Evolutionary conservation across 2,329 filamentous ascomycete species (phyloP), one percentile per base, ranked within the genome.

Genomic region (Colletotrichum kahawae): DNA sequence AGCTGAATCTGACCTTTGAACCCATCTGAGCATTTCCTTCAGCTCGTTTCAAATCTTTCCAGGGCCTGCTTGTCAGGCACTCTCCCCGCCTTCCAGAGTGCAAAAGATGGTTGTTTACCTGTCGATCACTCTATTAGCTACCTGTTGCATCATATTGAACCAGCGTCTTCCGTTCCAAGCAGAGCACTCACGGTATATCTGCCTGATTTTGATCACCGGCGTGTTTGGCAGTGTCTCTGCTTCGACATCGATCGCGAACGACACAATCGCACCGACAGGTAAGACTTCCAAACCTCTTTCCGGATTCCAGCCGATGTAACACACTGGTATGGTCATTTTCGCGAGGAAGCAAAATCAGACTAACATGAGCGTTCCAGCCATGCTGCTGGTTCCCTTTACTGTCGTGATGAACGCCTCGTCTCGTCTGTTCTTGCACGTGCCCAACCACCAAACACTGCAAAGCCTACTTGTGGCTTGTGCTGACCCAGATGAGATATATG

Each of bases 1-100:
- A 33, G 36, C 24, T 48, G 12, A 24, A 56, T 21, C 43, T 34
- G 62, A 48, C 62, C 62, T 48, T 71, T 24, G 67, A 54, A 43
- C 54, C 63, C 72, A 64, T 67, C 62, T 18, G 57, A 36, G 56
- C 72, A 67, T 67, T 75, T 75, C 63, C 57, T 64, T 36, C 62
- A 64, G 29, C 54, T 9, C 34, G 72, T 72, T 75, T 75, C 72
- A 75, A 34, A 18, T n/a, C 21, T 18, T 31, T 14, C 27, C 43
- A 34, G 56, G 63, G 63, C 33, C 33, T 64, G 34, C 72, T 72
- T 36, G 57, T 62, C 62, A 60, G 34, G 29, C 34, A 9, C 24
- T 38, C 16, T 24, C 14, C 24, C 18, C 9, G 21, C 27, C 43
- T 29, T 70, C 31, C 24, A 43, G 48, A 18, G 21, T 31, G 34